Conservation (phyloP, 345 rosid genomes). For the Psidium friedrichsthalianum region DNA sequence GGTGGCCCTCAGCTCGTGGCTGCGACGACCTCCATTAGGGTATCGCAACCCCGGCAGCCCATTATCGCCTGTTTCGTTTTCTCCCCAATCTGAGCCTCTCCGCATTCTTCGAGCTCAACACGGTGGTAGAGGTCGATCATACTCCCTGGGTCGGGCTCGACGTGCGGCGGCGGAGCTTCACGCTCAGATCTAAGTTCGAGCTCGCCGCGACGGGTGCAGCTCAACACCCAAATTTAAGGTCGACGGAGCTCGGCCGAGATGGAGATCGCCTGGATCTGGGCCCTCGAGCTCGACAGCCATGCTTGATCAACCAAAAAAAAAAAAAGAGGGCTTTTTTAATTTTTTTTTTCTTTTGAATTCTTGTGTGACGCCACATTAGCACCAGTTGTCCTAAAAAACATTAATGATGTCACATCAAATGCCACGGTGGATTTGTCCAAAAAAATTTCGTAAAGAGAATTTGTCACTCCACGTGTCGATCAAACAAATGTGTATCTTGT, state of each 20-base stretch:
- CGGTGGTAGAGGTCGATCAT: not conserved
- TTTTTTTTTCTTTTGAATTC: too few species aligned
- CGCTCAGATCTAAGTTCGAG: not conserved
- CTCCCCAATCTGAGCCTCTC: too few species aligned
- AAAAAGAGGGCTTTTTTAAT: too few species aligned
- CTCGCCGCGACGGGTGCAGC: not conserved
- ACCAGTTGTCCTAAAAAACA: not conserved
- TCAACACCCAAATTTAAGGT: not conserved
- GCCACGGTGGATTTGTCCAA: fast-evolving
- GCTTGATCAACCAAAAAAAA: not conserved
- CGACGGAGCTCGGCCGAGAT: not conserved
- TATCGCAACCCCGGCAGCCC: not conserved
- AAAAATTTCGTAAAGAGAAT: not conserved
- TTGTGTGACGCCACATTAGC: not conserved
- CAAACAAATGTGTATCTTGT: too few species aligned
- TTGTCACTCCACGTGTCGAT: not conserved
- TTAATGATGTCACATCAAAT: not conserved
- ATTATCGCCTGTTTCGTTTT: not conserved
- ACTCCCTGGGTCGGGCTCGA: not conserved
- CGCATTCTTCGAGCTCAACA: not conserved
- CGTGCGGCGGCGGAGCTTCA: not conserved
- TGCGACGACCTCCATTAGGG: not conserved
- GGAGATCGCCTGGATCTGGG: fast-evolving
- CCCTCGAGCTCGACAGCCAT: not conserved
- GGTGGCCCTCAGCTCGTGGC: not conserved